These are phyloP conservation scores for Solanum okadae DNA, from an alignment of 257 asterid species.

Conservation along the genomic window DNA sequence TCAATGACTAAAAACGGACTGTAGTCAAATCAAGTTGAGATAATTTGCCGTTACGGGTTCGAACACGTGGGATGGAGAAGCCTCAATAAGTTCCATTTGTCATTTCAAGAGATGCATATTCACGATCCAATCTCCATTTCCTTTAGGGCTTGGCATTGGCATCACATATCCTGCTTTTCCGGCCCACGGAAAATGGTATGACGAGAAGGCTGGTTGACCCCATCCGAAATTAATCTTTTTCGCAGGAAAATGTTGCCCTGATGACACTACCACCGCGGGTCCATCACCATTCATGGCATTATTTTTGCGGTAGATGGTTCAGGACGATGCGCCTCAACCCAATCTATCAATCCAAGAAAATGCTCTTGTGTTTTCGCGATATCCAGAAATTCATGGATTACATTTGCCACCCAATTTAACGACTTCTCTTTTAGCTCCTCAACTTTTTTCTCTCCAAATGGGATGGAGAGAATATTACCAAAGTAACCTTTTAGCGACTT, in stretches of 20 bases:
- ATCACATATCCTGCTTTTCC: slow-evolving; percentile 17
- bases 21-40: not conserved
- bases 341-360: slow-evolving; percentile 6
- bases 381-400: not conserved
- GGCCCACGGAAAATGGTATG: slow-evolving; percentile 65
- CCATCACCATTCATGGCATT: slow-evolving; percentile 19
- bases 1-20: not conserved
- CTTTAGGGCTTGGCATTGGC: slow-evolving; percentile 13
- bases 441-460: not conserved
- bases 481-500: not conserved
- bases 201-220: slow-evolving; percentile 21
- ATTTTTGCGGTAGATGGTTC: slow-evolving; percentile 19
- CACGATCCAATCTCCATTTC: slow-evolving; percentile 72
- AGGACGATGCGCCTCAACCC: slow-evolving; percentile 6
- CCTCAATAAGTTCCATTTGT: slow-evolving; percentile 49
- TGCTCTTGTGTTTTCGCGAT: not conserved
- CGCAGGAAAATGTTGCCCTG: slow-evolving; percentile 13
- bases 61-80: slow-evolving; percentile 37
- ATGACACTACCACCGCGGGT: slow-evolving; percentile 57
- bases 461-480: slow-evolving; percentile 4
- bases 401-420: not conserved
- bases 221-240: not conserved
- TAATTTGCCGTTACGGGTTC: slow-evolving; percentile 30
- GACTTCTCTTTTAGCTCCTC: not conserved
- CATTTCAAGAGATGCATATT: slow-evolving; percentile 44